Evolutionary conservation across 495 filamentous ascomycete genomes (phyloP).

Genomic region (Sphaerosporella brunnea): DNA sequence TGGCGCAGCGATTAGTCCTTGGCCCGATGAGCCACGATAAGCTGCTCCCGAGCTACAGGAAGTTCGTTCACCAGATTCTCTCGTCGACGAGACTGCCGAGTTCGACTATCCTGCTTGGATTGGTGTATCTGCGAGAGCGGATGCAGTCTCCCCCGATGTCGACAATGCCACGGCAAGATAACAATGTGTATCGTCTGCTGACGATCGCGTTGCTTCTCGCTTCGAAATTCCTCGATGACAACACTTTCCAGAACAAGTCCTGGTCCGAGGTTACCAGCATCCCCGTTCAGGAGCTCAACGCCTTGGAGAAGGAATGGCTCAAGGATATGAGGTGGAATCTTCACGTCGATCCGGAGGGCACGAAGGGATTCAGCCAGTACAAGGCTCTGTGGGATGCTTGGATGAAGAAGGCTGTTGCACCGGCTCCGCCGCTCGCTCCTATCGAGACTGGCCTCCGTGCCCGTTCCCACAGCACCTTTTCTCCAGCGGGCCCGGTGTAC

Average conservation of each 20-base stretch:
- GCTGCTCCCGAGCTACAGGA: slow-evolving; percentile 51
- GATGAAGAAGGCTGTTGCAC: slow-evolving; percentile 40
- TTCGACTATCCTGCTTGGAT: slow-evolving; percentile 81
- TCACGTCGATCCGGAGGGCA: slow-evolving; percentile 68
- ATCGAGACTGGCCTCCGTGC: slow-evolving; percentile 49
- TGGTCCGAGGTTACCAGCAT: slow-evolving; percentile 98
- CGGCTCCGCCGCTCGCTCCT: slow-evolving; percentile 44
- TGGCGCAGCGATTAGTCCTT: slow-evolving; percentile 67
- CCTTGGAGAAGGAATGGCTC: slow-evolving; percentile 84
- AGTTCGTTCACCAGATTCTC: slow-evolving; percentile 86
- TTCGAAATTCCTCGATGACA: slow-evolving; percentile 97
- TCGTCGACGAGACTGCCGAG: slow-evolving; percentile 88
- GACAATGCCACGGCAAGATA: slow-evolving; percentile 35
- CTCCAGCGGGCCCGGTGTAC: slow-evolving; percentile 8
- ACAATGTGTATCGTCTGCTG: slow-evolving; percentile 69
- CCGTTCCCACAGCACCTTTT: slow-evolving; percentile 30
- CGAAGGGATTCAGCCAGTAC: slow-evolving; percentile 71
- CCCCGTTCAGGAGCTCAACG: slow-evolving; percentile 68
- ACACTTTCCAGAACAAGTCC: slow-evolving; percentile 97
- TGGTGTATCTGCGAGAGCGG: slow-evolving; percentile 74
- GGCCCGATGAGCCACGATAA: slow-evolving; percentile 9
- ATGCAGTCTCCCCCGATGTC: slow-evolving; percentile 52
- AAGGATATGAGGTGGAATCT: slow-evolving; percentile 68
- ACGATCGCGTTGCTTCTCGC: slow-evolving; percentile 76
- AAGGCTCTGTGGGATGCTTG: slow-evolving; percentile 68